phyloP scores from a whole-genome alignment of 495 filamentous ascomycete species.

The Lasiosphaeria miniovina region DNA sequence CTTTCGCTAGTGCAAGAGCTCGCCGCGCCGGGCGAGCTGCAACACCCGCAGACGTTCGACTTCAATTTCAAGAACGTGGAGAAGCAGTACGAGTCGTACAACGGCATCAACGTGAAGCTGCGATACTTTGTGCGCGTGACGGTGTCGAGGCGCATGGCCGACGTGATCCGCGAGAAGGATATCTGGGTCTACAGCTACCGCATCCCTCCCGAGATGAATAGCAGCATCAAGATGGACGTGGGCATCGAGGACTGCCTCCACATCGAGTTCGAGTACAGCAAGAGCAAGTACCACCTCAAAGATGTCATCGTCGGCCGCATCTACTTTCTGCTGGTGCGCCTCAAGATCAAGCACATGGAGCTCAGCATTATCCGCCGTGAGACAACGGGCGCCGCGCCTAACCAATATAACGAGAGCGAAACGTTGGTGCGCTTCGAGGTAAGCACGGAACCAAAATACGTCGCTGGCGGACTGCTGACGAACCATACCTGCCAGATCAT shows the following conservation, averaged over 20 bases:
- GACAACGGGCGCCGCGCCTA: slow-evolving; percentile 96
- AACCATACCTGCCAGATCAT: slow-evolving; percentile 67
- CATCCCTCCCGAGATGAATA: slow-evolving; percentile 97
- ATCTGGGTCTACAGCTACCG: slow-evolving; percentile 99
- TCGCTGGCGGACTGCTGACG: background rate
- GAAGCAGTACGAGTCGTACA: slow-evolving; percentile 99
- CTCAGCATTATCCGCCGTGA: slow-evolving; percentile 95
- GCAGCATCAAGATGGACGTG: slow-evolving; percentile 99
- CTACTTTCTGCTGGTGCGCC: slow-evolving; percentile 94
- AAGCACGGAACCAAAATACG: slow-evolving; percentile 21
- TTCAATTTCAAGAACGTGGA: slow-evolving; percentile 99
- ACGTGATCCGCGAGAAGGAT: slow-evolving; percentile 98
- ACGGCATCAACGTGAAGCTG: slow-evolving; percentile 98
- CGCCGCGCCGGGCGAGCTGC: slow-evolving; percentile 91
- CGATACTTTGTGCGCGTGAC: slow-evolving; percentile 98
- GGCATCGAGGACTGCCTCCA: slow-evolving; percentile 99
- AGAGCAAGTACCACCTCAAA: slow-evolving; percentile 98
- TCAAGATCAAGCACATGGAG: slow-evolving; percentile 99
- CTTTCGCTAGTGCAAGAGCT: slow-evolving; percentile 93
- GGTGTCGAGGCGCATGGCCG: slow-evolving; percentile 92
- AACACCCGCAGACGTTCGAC: slow-evolving; percentile 96
- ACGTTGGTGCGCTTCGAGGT: slow-evolving; percentile 97
- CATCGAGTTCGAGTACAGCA: slow-evolving; percentile 99
- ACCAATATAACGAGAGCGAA: slow-evolving; percentile 99
- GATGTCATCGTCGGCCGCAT: slow-evolving; percentile 99